Percentiles rank a stretch among this genome's conserved stretches.
These are phyloP conservation scores for Amanita jacksonii DNA, from an alignment of 768 basidiomycete genomes.

Conservation along the genomic window DNA sequence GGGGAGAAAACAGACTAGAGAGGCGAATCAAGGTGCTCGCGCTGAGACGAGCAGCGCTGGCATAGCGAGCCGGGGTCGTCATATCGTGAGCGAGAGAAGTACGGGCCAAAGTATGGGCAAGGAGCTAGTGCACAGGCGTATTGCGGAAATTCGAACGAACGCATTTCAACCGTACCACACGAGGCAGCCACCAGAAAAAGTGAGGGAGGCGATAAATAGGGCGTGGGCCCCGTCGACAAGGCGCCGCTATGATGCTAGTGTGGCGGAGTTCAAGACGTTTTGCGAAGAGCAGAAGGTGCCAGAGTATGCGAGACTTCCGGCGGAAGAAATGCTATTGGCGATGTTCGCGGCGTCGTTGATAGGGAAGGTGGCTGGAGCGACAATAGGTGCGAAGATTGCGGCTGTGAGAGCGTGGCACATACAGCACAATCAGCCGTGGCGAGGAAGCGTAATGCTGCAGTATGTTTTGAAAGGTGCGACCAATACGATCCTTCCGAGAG, in stretches of 20 bases:
- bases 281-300: slow-evolving; percentile 16
- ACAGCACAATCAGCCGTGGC: slow-evolving; percentile 17
- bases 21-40: too few species aligned
- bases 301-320: slow-evolving; percentile 11
- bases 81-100: too few species aligned
- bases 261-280: slow-evolving; percentile 12
- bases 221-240: slow-evolving; percentile 11
- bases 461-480: slow-evolving; percentile 17
- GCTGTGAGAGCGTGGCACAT: slow-evolving; percentile 26
- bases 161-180: not conserved
- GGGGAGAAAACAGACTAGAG: too few species aligned
- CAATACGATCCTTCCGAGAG: slow-evolving; percentile 17
- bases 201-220: slow-evolving; percentile 1
- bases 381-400: slow-evolving; percentile 15
- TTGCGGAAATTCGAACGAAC: not conserved
- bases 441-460: slow-evolving; percentile 11
- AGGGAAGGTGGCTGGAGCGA: slow-evolving; percentile 12
- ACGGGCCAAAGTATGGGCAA: too few species aligned
- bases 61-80: too few species aligned
- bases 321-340: slow-evolving; percentile 19
- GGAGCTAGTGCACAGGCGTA: too few species aligned
- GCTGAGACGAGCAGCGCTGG: too few species aligned
- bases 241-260: slow-evolving; percentile 9
- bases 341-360: slow-evolving; percentile 19
- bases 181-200: not conserved